Evolutionary conservation across 2,329 filamentous ascomycete genomes (phyloP).

Genomic region (Penicillium sclerotigenum): DNA sequence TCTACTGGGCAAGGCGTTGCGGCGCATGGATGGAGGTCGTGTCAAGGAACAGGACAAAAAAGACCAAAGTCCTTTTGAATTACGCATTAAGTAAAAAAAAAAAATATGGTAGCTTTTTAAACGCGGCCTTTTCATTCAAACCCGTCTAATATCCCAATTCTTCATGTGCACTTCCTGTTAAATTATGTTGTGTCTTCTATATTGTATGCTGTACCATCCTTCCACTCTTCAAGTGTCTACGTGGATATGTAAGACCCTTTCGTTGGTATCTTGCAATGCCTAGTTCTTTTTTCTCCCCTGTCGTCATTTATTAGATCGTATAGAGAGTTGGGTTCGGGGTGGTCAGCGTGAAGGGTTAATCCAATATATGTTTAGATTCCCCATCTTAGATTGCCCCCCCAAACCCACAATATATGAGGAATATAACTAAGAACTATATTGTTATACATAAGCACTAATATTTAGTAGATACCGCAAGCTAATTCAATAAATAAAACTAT

Average conservation of each 20-base stretch:
- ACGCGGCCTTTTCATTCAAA: constrained; percentile 4
- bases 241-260: neutral
- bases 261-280: neutral
- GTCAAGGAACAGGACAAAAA: constrained; percentile 29
- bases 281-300: neutral
- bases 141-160: neutral
- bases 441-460: neutral
- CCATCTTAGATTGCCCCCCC: neutral
- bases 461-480: too few relatives aligned
- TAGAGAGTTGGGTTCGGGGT: neutral
- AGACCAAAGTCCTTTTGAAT: constrained; percentile 19
- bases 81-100: constrained; percentile 20
- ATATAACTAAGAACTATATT: neutral
- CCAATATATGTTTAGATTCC: neutral
- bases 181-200: neutral
- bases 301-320: neutral
- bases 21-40: constrained; percentile 40
- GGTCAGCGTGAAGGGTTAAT: too few relatives aligned
- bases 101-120: constrained; percentile 16
- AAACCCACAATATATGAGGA: neutral
- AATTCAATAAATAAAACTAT: neutral
- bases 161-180: neutral
- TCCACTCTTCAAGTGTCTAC: neutral
- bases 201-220: neutral
- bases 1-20: constrained; percentile 42